phyloP scores from a whole-genome alignment of 2,329 filamentous ascomycete genomes.

The Colletotrichum theobromicola region DNA sequence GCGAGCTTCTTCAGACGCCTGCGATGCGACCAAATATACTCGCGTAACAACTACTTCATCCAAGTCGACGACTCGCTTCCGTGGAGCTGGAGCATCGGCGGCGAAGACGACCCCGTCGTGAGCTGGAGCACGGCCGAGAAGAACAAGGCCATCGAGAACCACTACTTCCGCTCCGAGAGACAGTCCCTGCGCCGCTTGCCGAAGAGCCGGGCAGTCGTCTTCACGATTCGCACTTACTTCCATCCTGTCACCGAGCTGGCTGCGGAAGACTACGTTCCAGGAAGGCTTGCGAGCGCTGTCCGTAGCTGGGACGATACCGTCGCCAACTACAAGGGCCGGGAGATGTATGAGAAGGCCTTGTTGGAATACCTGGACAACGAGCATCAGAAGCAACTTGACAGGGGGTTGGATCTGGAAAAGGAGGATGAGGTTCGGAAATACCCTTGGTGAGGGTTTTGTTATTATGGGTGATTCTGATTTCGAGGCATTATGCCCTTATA shows the following conservation, averaged over 20 bases:
- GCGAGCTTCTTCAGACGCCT: slow-evolving; percentile 79
- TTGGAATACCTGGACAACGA: slow-evolving; percentile 78
- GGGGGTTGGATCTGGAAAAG: slow-evolving; percentile 65
- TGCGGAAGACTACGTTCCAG: slow-evolving; percentile 77
- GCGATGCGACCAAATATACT: slow-evolving; percentile 66
- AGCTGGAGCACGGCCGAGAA: slow-evolving; percentile 81
- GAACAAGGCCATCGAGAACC: slow-evolving; percentile 72
- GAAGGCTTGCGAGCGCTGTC: slow-evolving; percentile 76
- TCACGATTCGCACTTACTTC: slow-evolving; percentile 84
- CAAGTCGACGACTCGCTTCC: slow-evolving; percentile 81
- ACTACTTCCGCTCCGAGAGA: slow-evolving; percentile 79
- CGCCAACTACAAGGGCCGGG: slow-evolving; percentile 76
- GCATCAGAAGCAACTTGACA: slow-evolving; percentile 75
- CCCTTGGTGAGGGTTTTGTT: slow-evolving; percentile 53
- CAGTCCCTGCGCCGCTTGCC: slow-evolving; percentile 72
- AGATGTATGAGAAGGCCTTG: slow-evolving; percentile 74
- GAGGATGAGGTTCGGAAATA: slow-evolving; percentile 67
- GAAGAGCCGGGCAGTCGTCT: slow-evolving; percentile 63
- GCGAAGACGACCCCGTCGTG: slow-evolving; percentile 67
- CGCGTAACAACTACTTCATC: slow-evolving; percentile 84
- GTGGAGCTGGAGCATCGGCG: slow-evolving; percentile 79
- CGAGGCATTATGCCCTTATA: fast-evolving
- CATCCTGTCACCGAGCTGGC: slow-evolving; percentile 71
- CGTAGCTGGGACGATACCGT: slow-evolving; percentile 85
- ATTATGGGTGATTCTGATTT: fast-evolving